phyloP scores from a whole-genome alignment of 495 filamentous ascomycete species.

The Pyronema domesticum region DNA sequence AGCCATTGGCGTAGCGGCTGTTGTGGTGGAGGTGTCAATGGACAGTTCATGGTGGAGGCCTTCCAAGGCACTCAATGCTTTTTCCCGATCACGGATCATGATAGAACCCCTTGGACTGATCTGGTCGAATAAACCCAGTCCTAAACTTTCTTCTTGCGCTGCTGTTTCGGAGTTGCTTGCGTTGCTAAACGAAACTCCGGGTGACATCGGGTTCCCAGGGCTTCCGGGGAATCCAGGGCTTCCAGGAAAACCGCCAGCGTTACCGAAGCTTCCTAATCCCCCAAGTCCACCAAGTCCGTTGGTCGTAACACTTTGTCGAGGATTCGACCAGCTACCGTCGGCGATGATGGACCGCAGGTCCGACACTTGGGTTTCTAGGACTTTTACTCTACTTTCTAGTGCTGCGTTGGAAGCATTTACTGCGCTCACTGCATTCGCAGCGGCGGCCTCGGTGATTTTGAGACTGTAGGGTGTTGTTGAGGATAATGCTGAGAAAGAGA shows the following conservation, averaged over 20 bases:
- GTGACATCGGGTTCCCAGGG: too few species aligned
- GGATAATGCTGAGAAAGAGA: constrained; percentile 10
- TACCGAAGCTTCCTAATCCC: too few species aligned
- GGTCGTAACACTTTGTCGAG: constrained; percentile 6
- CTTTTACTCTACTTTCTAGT: constrained; percentile 20
- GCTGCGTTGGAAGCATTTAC: not conserved
- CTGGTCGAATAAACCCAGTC: not conserved
- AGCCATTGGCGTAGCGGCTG: not conserved
- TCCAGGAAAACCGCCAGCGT: too few species aligned
- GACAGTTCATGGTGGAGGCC: constrained; percentile 1
- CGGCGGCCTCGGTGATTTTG: constrained; percentile 24
- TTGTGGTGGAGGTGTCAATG: not conserved
- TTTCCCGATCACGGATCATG: not conserved
- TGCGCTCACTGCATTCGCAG: too few species aligned
- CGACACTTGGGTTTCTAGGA: constrained; percentile 14
- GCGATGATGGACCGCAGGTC: constrained; percentile 1
- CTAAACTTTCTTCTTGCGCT: too few species aligned
- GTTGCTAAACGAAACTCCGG: too few species aligned
- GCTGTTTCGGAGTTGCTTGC: too few species aligned
- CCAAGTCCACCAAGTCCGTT: not conserved
- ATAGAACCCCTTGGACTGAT: not conserved
- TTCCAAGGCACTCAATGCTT: constrained; percentile 16
- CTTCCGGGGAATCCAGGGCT: too few species aligned
- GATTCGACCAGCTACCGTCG: not conserved
- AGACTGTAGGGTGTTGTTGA: constrained; percentile 4